These are phyloP conservation scores for Ceratocystis ficicola DNA, from an alignment of 2,329 filamentous ascomycete genomes.

Conservation along the genomic window DNA sequence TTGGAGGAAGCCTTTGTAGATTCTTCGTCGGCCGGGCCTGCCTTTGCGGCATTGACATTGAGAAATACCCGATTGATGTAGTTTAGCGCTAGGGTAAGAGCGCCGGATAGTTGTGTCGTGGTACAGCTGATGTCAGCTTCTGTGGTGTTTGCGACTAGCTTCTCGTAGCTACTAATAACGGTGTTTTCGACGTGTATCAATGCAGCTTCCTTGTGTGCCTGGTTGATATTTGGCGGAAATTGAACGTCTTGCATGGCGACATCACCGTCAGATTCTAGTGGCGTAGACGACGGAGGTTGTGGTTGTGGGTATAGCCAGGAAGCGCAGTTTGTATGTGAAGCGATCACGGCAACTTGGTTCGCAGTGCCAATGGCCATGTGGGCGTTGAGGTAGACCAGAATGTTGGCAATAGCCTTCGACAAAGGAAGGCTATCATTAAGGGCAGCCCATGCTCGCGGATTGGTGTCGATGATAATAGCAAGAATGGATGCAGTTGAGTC, in stretches of 20 bases:
- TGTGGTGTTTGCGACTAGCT: conserved; percentile 60
- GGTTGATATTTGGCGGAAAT: conserved; percentile 31
- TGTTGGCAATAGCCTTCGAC: conserved; percentile 69
- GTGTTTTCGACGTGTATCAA: conserved; percentile 79
- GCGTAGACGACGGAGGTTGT: conserved; percentile 27
- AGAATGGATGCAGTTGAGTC: conserved; percentile 62
- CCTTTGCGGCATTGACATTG: conserved; percentile 38
- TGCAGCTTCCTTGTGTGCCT: conserved; percentile 83
- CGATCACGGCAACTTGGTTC: conserved; percentile 85
- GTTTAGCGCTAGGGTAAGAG: conserved; percentile 74
- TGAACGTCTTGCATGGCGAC: conserved; percentile 44
- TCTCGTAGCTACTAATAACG: conserved; percentile 59
- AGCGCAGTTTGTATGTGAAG: conserved; percentile 74
- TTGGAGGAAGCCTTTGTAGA: conserved; percentile 45
- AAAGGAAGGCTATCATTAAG: conserved; percentile 64
- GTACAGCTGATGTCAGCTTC: conserved; percentile 53
- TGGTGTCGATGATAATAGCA: conserved; percentile 86
- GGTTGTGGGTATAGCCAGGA: conserved; percentile 72
- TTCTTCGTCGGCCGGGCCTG: conserved; percentile 31
- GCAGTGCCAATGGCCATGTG: conserved; percentile 88
- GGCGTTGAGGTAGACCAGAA: conserved; percentile 93
- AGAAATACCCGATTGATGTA: conserved; percentile 78
- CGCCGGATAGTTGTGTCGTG: conserved; percentile 81
- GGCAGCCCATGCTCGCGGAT: conserved; percentile 84
- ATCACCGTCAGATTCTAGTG: conserved; percentile 36